Conservation (phyloP, 805 yeast species). For the Ogataea allantospora region DNA sequence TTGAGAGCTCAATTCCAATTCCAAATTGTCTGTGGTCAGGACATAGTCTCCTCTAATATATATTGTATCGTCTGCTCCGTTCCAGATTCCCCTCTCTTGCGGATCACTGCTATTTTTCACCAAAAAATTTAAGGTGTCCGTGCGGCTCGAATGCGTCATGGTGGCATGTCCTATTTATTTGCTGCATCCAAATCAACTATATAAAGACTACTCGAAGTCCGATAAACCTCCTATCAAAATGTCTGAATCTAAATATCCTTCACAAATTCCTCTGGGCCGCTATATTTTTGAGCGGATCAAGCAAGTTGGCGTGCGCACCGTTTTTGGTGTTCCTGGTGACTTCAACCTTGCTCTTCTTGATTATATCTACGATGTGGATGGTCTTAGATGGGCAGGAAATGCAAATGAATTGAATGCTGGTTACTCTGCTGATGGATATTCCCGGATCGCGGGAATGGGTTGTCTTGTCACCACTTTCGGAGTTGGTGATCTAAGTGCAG, state of each 20-base stretch:
- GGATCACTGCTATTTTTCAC: not conserved
- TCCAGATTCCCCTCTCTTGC: slow-evolving; percentile 1
- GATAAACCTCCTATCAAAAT: not conserved
- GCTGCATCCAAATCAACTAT: slow-evolving; percentile 6
- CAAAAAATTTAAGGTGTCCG: no score
- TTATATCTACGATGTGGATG: slow-evolving; percentile 70
- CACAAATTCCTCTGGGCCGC: slow-evolving; percentile 63
- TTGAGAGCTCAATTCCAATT: not conserved
- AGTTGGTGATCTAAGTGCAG: slow-evolving; percentile 83
- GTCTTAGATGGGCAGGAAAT: slow-evolving; percentile 86
- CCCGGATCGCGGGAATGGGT: slow-evolving; percentile 74
- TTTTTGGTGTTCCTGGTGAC: slow-evolving; percentile 83
- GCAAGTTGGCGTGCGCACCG: slow-evolving; percentile 67
- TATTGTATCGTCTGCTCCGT: not conserved
- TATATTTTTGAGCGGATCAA: slow-evolving; percentile 75
- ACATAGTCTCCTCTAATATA: not conserved
- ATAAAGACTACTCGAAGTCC: not conserved
- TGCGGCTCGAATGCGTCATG: slow-evolving; percentile 8
- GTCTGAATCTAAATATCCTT: slow-evolving; percentile 14
- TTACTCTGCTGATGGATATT: slow-evolving; percentile 86
- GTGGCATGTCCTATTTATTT: slow-evolving; percentile 9
- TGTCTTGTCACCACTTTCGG: slow-evolving; percentile 84
- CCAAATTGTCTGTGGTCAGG: not conserved
- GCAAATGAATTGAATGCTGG: slow-evolving; percentile 90
- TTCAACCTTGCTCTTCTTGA: slow-evolving; percentile 72